phyloP scores from a whole-genome alignment of 78 protist species.

The Speleostelium caveatum region DNA sequence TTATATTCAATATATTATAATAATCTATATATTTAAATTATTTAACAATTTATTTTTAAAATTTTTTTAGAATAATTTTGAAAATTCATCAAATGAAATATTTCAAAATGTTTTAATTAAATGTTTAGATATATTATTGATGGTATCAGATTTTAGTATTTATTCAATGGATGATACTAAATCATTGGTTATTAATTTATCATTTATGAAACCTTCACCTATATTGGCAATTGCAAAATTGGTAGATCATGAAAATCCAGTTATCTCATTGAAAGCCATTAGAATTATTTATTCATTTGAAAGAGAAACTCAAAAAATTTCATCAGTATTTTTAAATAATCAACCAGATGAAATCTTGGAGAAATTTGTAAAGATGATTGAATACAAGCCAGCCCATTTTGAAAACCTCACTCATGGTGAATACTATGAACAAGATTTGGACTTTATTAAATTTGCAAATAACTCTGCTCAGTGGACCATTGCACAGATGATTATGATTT shows the following conservation, averaged over 20 bases:
- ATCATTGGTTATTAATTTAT: constrained; percentile 8
- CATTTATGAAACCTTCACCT: constrained; percentile 12
- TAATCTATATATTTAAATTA: too few species aligned
- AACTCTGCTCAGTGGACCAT: constrained; percentile 53
- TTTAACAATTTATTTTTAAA: too few species aligned
- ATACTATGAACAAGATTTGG: not conserved
- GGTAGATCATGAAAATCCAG: constrained; percentile 28
- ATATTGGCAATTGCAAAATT: constrained; percentile 47
- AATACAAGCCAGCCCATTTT: constrained; percentile 1
- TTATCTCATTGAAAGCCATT: constrained; percentile 18
- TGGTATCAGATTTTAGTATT: constrained; percentile 24
- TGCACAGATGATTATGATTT: constrained; percentile 39
- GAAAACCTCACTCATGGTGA: constrained; percentile 24
- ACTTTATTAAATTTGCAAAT: constrained; percentile 5
- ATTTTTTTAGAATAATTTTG: too few species aligned
- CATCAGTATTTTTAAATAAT: constrained; percentile 5
- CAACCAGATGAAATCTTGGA: constrained; percentile 19
- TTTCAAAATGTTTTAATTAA: not conserved
- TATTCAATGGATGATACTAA: constrained; percentile 21
- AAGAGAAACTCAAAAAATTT: constrained; percentile 11
- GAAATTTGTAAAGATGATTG: constrained; percentile 35
- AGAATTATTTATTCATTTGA: constrained; percentile 59
- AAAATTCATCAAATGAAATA: not conserved
- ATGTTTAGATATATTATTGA: constrained; percentile 50
- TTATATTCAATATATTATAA: too few species aligned